Conservation (phyloP, 163 green algal species). For the Volvox carteri region DNA sequence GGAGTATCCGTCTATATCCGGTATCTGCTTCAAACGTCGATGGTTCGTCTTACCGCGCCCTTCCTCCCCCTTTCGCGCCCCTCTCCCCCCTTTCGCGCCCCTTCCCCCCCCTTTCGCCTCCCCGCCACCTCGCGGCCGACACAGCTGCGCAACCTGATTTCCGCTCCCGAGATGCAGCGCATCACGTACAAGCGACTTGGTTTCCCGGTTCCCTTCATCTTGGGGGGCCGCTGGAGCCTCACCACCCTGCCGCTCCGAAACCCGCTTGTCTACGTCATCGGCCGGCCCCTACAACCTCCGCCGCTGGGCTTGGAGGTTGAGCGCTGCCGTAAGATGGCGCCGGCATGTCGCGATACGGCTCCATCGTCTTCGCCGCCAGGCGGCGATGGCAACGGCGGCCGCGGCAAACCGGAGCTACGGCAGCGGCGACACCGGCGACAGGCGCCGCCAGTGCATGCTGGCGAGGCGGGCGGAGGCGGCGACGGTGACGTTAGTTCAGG, state of each 20-base stretch:
- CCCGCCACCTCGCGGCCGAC: no score
- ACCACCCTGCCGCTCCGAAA: slow-evolving; percentile 81
- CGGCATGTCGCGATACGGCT: background rate
- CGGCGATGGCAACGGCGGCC: background rate
- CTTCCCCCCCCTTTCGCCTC: no score
- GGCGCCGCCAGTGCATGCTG: background rate
- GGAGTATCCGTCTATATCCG: no score
- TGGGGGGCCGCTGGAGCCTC: slow-evolving; percentile 74
- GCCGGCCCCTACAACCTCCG: slow-evolving; percentile 75
- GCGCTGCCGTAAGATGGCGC: background rate
- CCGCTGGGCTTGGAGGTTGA: slow-evolving; percentile 47
- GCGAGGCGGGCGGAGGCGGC: no score
- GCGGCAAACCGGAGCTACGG: no score
- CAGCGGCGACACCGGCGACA: background rate
- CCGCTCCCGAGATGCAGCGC: slow-evolving; percentile 78
- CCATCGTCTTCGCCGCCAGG: background rate
- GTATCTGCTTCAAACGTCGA: no score
- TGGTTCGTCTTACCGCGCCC: no score
- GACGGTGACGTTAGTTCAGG: slow-evolving; percentile 5
- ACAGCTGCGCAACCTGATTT: slow-evolving; percentile 81
- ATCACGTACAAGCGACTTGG: slow-evolving; percentile 86
- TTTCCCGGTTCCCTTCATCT: slow-evolving; percentile 72
- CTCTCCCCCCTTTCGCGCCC: no score
- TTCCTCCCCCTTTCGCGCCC: no score
- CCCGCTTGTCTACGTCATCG: slow-evolving; percentile 79